These are phyloP conservation scores for Colletotrichum lindemuthianum DNA, from an alignment of 2,329 filamentous ascomycete species.

Conservation along the genomic window DNA sequence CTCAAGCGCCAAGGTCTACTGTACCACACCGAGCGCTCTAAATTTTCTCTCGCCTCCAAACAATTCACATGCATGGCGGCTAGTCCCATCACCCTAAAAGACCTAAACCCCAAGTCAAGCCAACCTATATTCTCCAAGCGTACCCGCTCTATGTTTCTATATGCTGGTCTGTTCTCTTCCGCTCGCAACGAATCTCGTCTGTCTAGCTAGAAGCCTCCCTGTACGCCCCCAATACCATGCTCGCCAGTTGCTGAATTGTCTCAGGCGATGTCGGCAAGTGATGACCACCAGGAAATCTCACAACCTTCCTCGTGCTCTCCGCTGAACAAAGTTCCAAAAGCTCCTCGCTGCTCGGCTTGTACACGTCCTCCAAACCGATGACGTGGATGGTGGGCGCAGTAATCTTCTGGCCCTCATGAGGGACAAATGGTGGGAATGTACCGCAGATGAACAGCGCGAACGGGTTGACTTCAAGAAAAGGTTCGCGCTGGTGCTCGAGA, in stretches of 20 bases:
- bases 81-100: no score
- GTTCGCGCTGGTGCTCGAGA: slow-evolving; percentile 30
- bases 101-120: no score
- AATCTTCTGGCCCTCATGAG: slow-evolving; percentile 16
- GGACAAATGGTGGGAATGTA: slow-evolving; percentile 28
- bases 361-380: slow-evolving; percentile 27
- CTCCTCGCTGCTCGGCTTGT: slow-evolving; percentile 21
- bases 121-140: no score
- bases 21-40: no score
- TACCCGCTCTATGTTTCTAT: no score
- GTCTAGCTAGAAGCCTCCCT: slow-evolving; percentile 13
- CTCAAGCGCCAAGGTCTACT: no score
- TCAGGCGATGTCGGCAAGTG: slow-evolving; percentile 27
- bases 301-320: slow-evolving; percentile 14
- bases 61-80: no score
- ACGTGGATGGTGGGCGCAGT: slow-evolving; percentile 23
- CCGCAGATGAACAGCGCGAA: slow-evolving; percentile 32
- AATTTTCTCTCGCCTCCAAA: no score
- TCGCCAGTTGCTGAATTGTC: slow-evolving; percentile 20
- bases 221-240: slow-evolving; percentile 18
- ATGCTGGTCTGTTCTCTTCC: no score
- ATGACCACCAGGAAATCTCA: slow-evolving; percentile 25
- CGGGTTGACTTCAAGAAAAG: slow-evolving; percentile 8
- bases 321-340: slow-evolving; percentile 17
- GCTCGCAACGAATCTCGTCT: neutral